A percentile compares a stretch with the other conserved stretches of the same genome.
Conservation (phyloP, 306 rosid genomes). For the Alnus rubra region DNA sequence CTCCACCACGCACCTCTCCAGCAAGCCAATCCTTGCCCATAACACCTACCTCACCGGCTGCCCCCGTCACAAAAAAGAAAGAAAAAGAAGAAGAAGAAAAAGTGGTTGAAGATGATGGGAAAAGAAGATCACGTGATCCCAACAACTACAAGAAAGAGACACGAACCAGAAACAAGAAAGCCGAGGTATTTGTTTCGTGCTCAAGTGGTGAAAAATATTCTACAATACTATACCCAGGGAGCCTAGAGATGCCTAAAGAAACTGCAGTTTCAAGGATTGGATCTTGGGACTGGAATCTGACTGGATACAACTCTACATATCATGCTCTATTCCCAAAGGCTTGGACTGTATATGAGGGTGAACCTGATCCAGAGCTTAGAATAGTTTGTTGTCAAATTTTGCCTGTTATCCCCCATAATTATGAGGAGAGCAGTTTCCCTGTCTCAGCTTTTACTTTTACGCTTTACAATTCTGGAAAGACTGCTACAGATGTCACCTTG, state of each 20-base stretch:
- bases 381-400: constrained; percentile 93
- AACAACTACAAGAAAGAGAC: no score
- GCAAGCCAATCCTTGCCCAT: no score
- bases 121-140: no score
- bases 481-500: constrained; percentile 74
- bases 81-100: no score
- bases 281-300: constrained; percentile 97
- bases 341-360: constrained; percentile 88
- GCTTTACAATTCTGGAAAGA: constrained; percentile 71
- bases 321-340: constrained; percentile 95
- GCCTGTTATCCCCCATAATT: constrained; percentile 90
- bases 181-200: constrained; percentile 80
- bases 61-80: no score
- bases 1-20: no score
- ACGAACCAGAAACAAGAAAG: no score
- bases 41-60: no score
- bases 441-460: constrained; percentile 82
- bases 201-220: constrained; percentile 70
- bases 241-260: constrained; percentile 55
- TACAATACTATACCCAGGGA: constrained; percentile 62
- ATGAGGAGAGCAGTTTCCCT: constrained; percentile 95
- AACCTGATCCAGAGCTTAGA: constrained; percentile 80
- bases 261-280: constrained; percentile 65
- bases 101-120: no score
- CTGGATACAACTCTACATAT: constrained; percentile 67